Percentiles rank a stretch among this genome's conserved stretches.
phyloP scores from a whole-genome alignment of 208 protist species.

The Angomonas desouzai region DNA sequence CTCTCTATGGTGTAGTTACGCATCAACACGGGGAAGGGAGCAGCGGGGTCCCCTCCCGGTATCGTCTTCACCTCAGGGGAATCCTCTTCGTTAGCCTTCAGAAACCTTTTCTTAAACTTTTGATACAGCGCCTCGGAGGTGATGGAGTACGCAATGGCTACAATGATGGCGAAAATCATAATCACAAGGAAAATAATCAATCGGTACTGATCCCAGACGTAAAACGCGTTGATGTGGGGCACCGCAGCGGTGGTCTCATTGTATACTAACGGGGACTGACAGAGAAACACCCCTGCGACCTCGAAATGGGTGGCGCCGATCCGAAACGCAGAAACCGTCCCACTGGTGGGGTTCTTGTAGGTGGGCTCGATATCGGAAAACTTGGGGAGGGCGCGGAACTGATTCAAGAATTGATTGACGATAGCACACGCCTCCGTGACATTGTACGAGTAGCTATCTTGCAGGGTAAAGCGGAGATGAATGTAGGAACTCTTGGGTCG shows the following conservation, averaged over 20 bases:
- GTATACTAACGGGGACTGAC: background rate
- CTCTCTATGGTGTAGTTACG: background rate
- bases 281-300: background rate
- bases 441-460: constrained; percentile 24
- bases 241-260: background rate
- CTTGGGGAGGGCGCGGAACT: background rate
- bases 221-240: background rate
- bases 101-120: background rate
- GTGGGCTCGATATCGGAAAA: background rate
- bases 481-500: background rate
- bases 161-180: background rate
- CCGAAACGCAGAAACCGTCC: background rate
- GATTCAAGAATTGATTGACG: constrained; percentile 15
- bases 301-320: background rate
- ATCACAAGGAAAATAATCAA: constrained; percentile 6
- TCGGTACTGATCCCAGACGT: background rate
- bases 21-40: background rate
- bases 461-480: background rate
- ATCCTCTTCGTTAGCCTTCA: background rate
- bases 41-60: too few relatives aligned
- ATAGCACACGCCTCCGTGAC: constrained; percentile 10
- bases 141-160: background rate
- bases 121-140: background rate
- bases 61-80: too few relatives aligned
- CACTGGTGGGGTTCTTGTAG: background rate